Conservation (phyloP, 2,329 filamentous ascomycete species). For the Thielaviopsis musarum region DNA sequence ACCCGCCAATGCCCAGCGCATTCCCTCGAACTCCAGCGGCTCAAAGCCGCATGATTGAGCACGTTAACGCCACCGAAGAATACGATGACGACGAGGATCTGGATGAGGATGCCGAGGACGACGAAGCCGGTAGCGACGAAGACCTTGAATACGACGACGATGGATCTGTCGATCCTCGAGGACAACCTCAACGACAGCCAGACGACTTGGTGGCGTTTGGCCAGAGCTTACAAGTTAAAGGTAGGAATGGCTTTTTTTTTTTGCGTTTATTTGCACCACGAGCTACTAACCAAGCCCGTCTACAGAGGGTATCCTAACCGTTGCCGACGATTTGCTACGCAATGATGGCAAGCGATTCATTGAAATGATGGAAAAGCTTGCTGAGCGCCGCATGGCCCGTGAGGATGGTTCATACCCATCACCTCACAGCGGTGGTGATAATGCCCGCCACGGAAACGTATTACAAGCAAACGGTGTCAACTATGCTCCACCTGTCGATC, state of each 20-base stretch:
- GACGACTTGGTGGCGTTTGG: slow-evolving; percentile 96
- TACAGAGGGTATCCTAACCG: slow-evolving; percentile 69
- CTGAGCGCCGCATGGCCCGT: slow-evolving; percentile 89
- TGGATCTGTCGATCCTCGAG: slow-evolving; percentile 37
- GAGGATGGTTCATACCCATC: slow-evolving; percentile 49
- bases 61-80: slow-evolving; percentile 34
- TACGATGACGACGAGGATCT: slow-evolving; percentile 40
- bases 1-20: slow-evolving; percentile 39
- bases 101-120: slow-evolving; percentile 31
- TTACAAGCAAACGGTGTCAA: slow-evolving; percentile 37
- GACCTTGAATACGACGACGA: slow-evolving; percentile 47
- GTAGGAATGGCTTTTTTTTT: slow-evolving; percentile 25
- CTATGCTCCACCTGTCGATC: slow-evolving; percentile 48
- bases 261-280: neutral
- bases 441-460: slow-evolving; percentile 27
- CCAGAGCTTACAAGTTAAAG: slow-evolving; percentile 89
- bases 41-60: slow-evolving; percentile 55
- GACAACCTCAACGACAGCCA: slow-evolving; percentile 38
- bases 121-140: slow-evolving; percentile 36
- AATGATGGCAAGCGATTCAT: slow-evolving; percentile 99
- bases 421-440: neutral
- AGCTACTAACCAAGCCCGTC: slow-evolving; percentile 23
- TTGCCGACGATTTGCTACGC: slow-evolving; percentile 94
- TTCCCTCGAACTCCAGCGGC: slow-evolving; percentile 54
- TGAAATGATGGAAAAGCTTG: slow-evolving; percentile 99